These are phyloP conservation scores for Euphorbia pulcherrima DNA, from an alignment of 345 rosid genomes.

Conservation along the genomic window DNA sequence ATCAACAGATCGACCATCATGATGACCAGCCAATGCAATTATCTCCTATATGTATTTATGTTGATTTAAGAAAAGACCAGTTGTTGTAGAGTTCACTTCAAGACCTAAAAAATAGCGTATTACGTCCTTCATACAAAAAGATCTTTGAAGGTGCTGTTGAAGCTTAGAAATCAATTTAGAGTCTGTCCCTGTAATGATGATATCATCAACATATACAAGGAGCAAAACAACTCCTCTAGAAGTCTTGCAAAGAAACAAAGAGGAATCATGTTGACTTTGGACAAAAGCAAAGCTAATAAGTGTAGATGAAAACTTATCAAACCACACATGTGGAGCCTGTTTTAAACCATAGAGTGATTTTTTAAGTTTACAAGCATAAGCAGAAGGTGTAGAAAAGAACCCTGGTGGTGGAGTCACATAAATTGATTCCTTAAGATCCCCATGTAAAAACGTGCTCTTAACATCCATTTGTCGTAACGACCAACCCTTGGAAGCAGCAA, in stretches of 20 bases:
- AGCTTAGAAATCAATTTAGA: not conserved
- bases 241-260: not conserved
- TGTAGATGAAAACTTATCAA: not conserved
- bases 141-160: not conserved
- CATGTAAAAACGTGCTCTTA: not conserved
- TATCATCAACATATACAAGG: slow-evolving; percentile 1
- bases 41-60: not conserved
- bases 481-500: slow-evolving; percentile 8
- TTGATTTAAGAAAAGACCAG: not conserved
- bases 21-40: not conserved
- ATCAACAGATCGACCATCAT: not conserved
- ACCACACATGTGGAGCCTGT: not conserved
- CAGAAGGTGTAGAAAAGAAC: no score
- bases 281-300: not conserved
- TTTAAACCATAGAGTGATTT: not conserved
- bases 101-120: not conserved
- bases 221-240: not conserved
- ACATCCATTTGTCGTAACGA: not conserved
- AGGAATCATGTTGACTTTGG: not conserved
- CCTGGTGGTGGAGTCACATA: no score
- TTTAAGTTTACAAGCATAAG: not conserved
- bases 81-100: not conserved
- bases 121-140: not conserved
- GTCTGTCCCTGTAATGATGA: not conserved
- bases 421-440: no score